Conservation (phyloP, 2,329 filamentous ascomycete species). For the Colletotrichum echinochloae region DNA sequence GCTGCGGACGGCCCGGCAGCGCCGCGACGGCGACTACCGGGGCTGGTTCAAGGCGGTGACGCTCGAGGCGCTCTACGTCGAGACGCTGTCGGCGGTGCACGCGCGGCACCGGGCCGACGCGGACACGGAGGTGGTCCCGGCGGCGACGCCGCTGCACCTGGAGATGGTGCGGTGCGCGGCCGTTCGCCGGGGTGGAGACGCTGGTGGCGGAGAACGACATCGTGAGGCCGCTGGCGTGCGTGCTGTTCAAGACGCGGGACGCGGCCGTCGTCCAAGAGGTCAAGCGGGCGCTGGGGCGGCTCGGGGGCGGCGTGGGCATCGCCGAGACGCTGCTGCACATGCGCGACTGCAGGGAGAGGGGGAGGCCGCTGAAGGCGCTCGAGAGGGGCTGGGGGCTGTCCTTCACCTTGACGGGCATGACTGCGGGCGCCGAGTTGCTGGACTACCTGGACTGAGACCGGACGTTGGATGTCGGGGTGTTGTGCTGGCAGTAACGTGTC, state of each 20-base stretch:
- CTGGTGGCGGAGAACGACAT: constrained; percentile 19
- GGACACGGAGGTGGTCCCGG: constrained; percentile 24
- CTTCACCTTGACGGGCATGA: constrained; percentile 16
- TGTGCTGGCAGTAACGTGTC: no score
- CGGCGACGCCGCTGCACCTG: constrained; percentile 21
- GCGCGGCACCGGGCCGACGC: neutral
- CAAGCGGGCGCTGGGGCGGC: neutral
- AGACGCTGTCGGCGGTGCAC: constrained; percentile 29
- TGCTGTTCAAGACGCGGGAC: constrained; percentile 26
- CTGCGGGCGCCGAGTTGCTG: constrained; percentile 17
- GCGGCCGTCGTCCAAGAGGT: constrained; percentile 11
- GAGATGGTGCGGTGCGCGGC: constrained; percentile 16
- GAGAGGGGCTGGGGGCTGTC: constrained; percentile 28
- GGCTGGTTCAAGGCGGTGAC: constrained; percentile 28
- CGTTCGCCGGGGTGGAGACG: constrained; percentile 20
- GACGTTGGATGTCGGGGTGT: no score
- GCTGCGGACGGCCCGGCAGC: constrained; percentile 7
- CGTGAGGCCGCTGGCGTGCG: constrained; percentile 27
- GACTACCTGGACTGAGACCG: constrained; percentile 7
- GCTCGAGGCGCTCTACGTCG: constrained; percentile 30
- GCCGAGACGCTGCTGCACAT: constrained; percentile 12
- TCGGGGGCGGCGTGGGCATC: constrained; percentile 6
- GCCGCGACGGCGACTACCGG: neutral
- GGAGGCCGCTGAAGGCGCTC: neutral
- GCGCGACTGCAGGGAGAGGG: neutral